Conservation (phyloP, 441 rosid genomes). For the Manihot esculenta region DNA sequence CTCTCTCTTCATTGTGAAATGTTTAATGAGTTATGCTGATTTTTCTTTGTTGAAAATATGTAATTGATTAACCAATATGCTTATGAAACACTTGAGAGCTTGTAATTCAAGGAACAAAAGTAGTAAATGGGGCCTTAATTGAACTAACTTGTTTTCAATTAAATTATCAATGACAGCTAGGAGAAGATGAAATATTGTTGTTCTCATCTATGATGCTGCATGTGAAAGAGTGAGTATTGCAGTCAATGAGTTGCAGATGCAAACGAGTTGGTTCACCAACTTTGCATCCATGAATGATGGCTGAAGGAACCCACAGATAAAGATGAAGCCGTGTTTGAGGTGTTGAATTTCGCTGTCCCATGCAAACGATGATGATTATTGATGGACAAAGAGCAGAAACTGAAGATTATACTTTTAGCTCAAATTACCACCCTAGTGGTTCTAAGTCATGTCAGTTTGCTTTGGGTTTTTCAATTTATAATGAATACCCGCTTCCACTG, state of each 20-base stretch:
- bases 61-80: neutral
- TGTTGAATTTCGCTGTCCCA: neutral
- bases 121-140: neutral
- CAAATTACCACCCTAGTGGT: neutral
- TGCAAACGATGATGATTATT: neutral
- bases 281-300: neutral
- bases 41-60: neutral
- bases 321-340: neutral
- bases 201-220: neutral
- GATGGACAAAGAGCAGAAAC: neutral
- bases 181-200: neutral
- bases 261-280: conserved; percentile 2
- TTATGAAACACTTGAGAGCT: neutral
- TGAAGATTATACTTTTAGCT: neutral
- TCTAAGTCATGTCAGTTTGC: neutral
- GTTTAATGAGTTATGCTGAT: neutral
- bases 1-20: neutral
- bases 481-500: neutral
- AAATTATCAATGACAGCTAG: neutral
- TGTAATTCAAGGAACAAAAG: neutral
- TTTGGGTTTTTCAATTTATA: neutral
- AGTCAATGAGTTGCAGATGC: neutral
- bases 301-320: neutral
- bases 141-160: neutral
- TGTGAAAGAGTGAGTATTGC: neutral